Conservation (phyloP, 2,329 filamentous ascomycete species). For the Purpureocillium takamizusanense region DNA sequence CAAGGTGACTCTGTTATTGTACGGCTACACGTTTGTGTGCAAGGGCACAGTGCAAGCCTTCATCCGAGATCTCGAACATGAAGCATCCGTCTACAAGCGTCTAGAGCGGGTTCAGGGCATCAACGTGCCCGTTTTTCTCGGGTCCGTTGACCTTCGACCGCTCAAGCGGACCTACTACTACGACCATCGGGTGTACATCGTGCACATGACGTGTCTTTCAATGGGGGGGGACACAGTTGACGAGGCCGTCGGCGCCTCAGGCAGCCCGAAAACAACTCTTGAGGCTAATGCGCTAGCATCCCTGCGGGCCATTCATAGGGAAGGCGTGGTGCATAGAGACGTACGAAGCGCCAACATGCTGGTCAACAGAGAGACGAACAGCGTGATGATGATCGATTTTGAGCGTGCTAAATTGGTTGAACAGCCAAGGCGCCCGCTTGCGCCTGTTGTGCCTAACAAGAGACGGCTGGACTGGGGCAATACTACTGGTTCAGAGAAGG, state of each 20-base stretch:
- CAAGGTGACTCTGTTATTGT: too few species aligned
- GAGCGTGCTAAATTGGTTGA: slow-evolving; percentile 15
- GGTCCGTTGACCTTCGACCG: not conserved
- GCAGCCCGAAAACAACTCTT: slow-evolving; percentile 2
- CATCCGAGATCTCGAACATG: slow-evolving; percentile 1
- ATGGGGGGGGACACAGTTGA: not conserved
- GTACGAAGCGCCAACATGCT: slow-evolving; percentile 16
- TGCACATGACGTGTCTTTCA: not conserved
- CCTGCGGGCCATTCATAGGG: slow-evolving; percentile 13
- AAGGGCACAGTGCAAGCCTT: not conserved
- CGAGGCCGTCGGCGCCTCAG: not conserved
- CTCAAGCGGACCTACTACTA: not conserved
- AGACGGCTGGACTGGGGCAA: slow-evolving; percentile 1
- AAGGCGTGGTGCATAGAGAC: slow-evolving; percentile 18
- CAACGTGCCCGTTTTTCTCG: not conserved
- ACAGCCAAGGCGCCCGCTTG: slow-evolving; percentile 8
- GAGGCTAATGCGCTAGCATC: slow-evolving; percentile 6
- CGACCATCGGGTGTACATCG: not conserved
- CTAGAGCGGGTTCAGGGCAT: not conserved
- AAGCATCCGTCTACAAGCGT: not conserved
- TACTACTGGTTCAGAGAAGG: not conserved
- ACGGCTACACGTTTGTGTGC: too few species aligned
- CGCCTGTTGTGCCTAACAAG: slow-evolving; percentile 14
- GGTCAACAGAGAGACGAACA: slow-evolving; percentile 11
- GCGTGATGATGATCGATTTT: slow-evolving; percentile 23